Evolutionary conservation across 495 filamentous ascomycete species (phyloP).

Genomic region (Pseudoneurospora amorphoporcata): DNA sequence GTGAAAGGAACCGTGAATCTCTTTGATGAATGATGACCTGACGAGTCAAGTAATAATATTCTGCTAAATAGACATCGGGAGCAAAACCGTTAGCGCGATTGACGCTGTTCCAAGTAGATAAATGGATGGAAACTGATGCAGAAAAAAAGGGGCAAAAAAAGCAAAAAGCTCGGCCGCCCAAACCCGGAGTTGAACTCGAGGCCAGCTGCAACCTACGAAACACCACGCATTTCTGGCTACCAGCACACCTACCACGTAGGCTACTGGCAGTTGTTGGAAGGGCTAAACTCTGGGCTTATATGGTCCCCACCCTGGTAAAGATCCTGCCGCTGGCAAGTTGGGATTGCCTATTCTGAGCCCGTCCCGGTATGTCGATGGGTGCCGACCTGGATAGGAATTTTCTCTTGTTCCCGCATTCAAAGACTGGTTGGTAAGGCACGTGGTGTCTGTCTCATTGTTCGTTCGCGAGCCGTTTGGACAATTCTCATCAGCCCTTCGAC

Average conservation of each 20-base stretch:
- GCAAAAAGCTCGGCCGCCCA: background rate
- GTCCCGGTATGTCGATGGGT: background rate
- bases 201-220: background rate
- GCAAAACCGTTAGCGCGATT: background rate
- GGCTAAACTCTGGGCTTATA: background rate
- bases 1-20: background rate
- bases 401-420: background rate
- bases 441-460: background rate
- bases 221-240: background rate
- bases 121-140: rapidly evolving
- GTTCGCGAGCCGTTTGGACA: background rate
- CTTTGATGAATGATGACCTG: background rate
- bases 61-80: background rate
- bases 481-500: background rate
- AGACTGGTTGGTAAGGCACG: background rate
- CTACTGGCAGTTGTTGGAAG: background rate
- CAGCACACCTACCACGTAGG: background rate
- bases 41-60: rapidly evolving
- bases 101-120: background rate
- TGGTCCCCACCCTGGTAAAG: background rate
- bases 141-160: background rate
- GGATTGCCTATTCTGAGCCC: background rate
- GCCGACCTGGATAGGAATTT: background rate
- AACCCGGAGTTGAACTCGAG: background rate
- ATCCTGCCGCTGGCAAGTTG: background rate